Evolutionary conservation across 176 grass and related monocot species (phyloP).

Genomic region (Guadua angustifolia): DNA sequence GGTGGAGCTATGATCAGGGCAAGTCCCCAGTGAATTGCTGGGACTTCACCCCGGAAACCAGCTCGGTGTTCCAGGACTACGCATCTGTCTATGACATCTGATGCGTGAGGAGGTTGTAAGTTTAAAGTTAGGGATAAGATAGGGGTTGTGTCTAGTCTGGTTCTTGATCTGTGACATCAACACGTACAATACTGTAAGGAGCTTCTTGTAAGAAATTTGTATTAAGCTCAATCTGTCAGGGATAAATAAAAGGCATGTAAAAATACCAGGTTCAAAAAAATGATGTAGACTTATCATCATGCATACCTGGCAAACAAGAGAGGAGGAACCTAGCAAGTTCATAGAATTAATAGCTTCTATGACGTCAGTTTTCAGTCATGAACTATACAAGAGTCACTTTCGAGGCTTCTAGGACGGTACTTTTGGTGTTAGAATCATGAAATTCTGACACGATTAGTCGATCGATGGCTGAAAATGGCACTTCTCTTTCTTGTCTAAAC

Average conservation of each 20-base stretch:
- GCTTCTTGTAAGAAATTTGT: constrained; percentile 52
- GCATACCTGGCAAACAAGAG: neutral
- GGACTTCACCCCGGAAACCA: constrained; percentile 56
- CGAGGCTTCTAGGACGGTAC: neutral
- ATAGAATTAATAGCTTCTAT: neutral
- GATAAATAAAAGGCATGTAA: constrained; percentile 50
- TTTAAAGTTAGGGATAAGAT: constrained; percentile 34
- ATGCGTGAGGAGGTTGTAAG: neutral
- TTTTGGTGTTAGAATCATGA: constrained; percentile 20
- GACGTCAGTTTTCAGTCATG: too few species aligned
- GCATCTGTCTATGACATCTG: constrained; percentile 58
- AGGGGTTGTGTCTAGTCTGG: constrained; percentile 46
- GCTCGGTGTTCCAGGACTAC: constrained; percentile 61
- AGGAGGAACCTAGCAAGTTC: neutral
- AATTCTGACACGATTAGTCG: neutral
- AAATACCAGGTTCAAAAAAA: constrained; percentile 13
- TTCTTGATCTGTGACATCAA: constrained; percentile 32
- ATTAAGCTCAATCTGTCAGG: constrained; percentile 41
- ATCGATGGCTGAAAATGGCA: neutral
- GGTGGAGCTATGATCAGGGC: constrained; percentile 67
- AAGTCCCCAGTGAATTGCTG: constrained; percentile 54
- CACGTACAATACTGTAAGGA: constrained; percentile 31
- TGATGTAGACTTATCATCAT: constrained; percentile 3
- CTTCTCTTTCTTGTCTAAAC: neutral
- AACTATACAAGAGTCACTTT: neutral